Percentiles rank a stretch among this genome's conserved stretches.
phyloP scores from a whole-genome alignment of 768 basidiomycete genomes.

The Auriscalpium vulgare region DNA sequence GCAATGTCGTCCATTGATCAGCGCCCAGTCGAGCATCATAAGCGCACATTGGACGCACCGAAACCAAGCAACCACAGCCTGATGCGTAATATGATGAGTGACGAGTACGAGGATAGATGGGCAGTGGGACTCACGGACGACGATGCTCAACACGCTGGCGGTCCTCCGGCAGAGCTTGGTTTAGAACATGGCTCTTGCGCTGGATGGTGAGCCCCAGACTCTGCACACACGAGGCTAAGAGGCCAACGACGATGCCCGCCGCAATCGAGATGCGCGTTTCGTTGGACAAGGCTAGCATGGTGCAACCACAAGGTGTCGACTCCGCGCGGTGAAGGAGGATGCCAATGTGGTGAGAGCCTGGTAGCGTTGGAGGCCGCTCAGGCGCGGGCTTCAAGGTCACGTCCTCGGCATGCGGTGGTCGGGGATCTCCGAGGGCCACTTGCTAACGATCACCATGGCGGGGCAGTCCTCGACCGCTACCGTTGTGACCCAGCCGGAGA shows the following conservation, averaged over 20 bases:
- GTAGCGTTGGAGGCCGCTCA: no score
- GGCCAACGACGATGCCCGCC: constrained; percentile 47
- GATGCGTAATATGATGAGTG: not conserved
- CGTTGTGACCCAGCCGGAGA: not conserved
- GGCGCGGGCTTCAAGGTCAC: no score
- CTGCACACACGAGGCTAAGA: constrained; percentile 83
- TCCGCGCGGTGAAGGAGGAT: not conserved
- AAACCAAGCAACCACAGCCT: constrained; percentile 88
- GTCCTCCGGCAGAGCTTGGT: constrained; percentile 60
- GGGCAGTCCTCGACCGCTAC: not conserved
- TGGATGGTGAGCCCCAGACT: constrained; percentile 88
- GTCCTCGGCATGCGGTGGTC: not conserved
- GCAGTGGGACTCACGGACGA: constrained; percentile 53
- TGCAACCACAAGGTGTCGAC: not conserved
- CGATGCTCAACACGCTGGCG: constrained; percentile 64
- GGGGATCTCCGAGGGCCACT: not conserved
- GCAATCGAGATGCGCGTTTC: constrained; percentile 30
- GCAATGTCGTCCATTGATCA: not conserved
- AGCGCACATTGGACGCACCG: constrained; percentile 26
- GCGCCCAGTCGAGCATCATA: not conserved
- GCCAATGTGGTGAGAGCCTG: not conserved
- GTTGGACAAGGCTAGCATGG: constrained; percentile 17
- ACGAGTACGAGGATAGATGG: constrained; percentile 2
- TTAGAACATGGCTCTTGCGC: constrained; percentile 85
- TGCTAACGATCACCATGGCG: not conserved